Percentiles rank a stretch among this genome's conserved stretches.
phyloP scores from a whole-genome alignment of 495 filamentous ascomycete species.

The Collariella sp. region DNA sequence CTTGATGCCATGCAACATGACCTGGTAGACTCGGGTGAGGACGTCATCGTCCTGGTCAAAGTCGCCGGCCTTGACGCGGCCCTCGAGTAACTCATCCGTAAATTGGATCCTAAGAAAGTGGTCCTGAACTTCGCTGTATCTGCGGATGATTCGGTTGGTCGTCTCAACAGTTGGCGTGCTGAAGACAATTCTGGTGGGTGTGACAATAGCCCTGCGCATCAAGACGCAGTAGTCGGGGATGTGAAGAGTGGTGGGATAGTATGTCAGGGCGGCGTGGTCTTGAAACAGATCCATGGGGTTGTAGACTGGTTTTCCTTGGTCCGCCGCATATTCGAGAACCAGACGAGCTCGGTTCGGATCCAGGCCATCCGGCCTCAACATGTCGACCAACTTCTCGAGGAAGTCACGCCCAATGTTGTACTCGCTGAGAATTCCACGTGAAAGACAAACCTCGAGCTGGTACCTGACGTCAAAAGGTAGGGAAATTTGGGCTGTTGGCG shows the following conservation, averaged over 20 bases:
- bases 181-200: slow-evolving; percentile 74
- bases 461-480: slow-evolving; percentile 73
- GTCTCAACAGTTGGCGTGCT: slow-evolving; percentile 71
- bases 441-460: slow-evolving; percentile 88
- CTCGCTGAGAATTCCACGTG: slow-evolving; percentile 69
- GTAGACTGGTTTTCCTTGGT: slow-evolving; percentile 48
- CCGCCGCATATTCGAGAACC: slow-evolving; percentile 33
- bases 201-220: slow-evolving; percentile 66
- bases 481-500: slow-evolving; percentile 26
- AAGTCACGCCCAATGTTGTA: slow-evolving; percentile 61
- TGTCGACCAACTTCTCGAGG: slow-evolving; percentile 46
- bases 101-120: slow-evolving; percentile 90
- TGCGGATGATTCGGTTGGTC: slow-evolving; percentile 77
- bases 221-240: slow-evolving; percentile 66
- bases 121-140: slow-evolving; percentile 58
- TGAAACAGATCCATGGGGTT: slow-evolving; percentile 71
- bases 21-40: slow-evolving; percentile 62
- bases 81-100: slow-evolving; percentile 60
- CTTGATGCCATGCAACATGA: slow-evolving; percentile 67
- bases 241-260: slow-evolving; percentile 40
- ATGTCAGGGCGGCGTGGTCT: slow-evolving; percentile 34
- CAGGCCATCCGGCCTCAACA: slow-evolving; percentile 24
- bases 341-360: slow-evolving; percentile 27
- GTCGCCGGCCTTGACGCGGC: slow-evolving; percentile 39
- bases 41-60: slow-evolving; percentile 54